phyloP scores from a whole-genome alignment of 371 early-diverging fungal species.

The Funneliformis caledonium region DNA sequence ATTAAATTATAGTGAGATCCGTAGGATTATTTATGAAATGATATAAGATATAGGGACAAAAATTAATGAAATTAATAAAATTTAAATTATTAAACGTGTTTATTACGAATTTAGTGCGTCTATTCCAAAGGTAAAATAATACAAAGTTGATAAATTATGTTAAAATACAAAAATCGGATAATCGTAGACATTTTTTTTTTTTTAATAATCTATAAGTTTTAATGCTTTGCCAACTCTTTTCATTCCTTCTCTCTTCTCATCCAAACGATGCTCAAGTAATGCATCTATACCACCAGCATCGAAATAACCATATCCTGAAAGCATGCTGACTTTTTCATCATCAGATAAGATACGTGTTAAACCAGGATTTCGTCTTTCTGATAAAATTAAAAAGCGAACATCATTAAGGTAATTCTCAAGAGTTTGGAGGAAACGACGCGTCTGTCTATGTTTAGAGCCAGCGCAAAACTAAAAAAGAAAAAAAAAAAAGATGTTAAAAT shows the following conservation, averaged over 20 bases:
- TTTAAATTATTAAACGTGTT: too few relatives aligned
- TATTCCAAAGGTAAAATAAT: too few relatives aligned
- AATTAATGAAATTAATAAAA: too few relatives aligned
- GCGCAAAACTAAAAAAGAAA: slow-evolving; percentile 50
- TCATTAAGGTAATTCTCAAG: slow-evolving; percentile 53
- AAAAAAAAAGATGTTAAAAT: neutral
- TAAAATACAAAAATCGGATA: too few relatives aligned
- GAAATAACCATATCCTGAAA: slow-evolving; percentile 59
- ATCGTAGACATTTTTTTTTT: too few relatives aligned
- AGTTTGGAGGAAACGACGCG: slow-evolving; percentile 55
- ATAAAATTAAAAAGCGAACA: slow-evolving; percentile 50
- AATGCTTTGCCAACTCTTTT: slow-evolving; percentile 32
- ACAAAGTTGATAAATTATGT: too few relatives aligned
- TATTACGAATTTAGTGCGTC: too few relatives aligned
- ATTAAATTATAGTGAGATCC: too few relatives aligned
- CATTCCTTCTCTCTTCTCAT: slow-evolving; percentile 32
- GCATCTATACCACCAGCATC: slow-evolving; percentile 48
- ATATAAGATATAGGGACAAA: too few relatives aligned
- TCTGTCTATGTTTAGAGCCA: slow-evolving; percentile 64
- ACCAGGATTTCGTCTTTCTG: slow-evolving; percentile 57
- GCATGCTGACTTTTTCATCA: slow-evolving; percentile 49
- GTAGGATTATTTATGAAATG: too few relatives aligned
- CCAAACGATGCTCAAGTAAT: slow-evolving; percentile 24
- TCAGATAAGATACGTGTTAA: slow-evolving; percentile 50
- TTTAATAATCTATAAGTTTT: slow-evolving; percentile 35